Evolutionary conservation across 2,329 filamentous ascomycete species (phyloP), one percentile per base, ranked within the genome.

Genomic region (Pseudocercospora fijiensis): DNA sequence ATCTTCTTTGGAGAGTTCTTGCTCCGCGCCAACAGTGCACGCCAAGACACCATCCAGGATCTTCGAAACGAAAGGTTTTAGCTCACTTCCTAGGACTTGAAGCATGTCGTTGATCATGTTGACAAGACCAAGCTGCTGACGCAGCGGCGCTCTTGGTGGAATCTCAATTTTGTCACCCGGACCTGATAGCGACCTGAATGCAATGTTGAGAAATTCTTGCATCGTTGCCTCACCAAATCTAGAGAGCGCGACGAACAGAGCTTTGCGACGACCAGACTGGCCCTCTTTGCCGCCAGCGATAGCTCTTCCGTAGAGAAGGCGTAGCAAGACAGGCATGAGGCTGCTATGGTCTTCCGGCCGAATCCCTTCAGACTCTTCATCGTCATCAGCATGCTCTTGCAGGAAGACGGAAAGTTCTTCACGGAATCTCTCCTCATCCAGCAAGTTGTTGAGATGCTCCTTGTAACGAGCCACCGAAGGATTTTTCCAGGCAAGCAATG

Each of bases 391-490:
- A 13, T 61, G 37, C 16, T 65, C 61, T 57, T 73, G 73, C 59
- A 99, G 84, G 68, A 99, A 90, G 4, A 95, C 87, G 0, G 92
- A 89, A n/a, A 99, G 84, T 75, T 98, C 94, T 72, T 98, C 95
- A 73, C 92, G 91, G 78, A 98, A 96, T 56, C 91, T 86, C 24
- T 90, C 88, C 67, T 98, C 95, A 69, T 99, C 95, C 8, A 98
- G 84, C 1, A 99, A 82, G 70, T 92, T 93, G 66, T 92, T 84
- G 24, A 99, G 78, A 70, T 93, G 91, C 70, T 97, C 92, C 71
- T 92, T 87, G 73, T 98, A 96, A 0, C 88, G 84, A 64, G 84
- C 84, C 57, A 99, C 82, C 8, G 84, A 87, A 1, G 88, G 83
- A 63, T 90, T 86, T 76, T 96, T 98, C 94, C 95, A 99, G 0